A percentile compares a stretch with the other conserved stretches of the same genome.
Evolutionary conservation across 352 stramenopile genomes (phyloP).

Genomic region (Globisporangium viniferum): DNA sequence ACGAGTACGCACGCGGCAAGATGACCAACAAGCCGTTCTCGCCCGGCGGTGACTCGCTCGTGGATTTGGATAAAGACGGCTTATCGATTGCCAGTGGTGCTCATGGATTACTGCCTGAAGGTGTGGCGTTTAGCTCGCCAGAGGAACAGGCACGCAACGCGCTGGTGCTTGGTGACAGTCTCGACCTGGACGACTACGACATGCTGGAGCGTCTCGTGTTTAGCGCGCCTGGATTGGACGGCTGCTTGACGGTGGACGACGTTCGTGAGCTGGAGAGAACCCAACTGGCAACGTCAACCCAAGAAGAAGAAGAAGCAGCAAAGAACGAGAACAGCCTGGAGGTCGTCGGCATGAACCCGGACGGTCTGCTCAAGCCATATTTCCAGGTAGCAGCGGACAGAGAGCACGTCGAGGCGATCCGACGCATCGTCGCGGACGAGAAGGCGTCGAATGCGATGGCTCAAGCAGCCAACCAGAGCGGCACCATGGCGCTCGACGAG

Average conservation of each 20-base stretch:
- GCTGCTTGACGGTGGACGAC: constrained; percentile 51
- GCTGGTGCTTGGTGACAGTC: constrained; percentile 26
- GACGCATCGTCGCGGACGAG: constrained; percentile 56
- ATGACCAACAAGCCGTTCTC: constrained; percentile 77
- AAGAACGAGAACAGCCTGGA: constrained; percentile 17
- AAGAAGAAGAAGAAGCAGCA: not conserved
- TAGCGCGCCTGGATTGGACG: constrained; percentile 47
- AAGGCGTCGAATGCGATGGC: constrained; percentile 59
- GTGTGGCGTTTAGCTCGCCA: constrained; percentile 18
- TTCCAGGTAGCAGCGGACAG: constrained; percentile 56
- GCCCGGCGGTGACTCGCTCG: constrained; percentile 61
- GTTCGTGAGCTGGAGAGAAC: constrained; percentile 16
- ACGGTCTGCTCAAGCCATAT: constrained; percentile 59
- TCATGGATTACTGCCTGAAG: not conserved
- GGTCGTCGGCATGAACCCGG: constrained; percentile 53
- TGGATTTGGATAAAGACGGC: constrained; percentile 16
- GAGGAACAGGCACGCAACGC: constrained; percentile 38
- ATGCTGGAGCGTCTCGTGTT: constrained; percentile 46
- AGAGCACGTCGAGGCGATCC: constrained; percentile 48
- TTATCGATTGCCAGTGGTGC: not conserved
- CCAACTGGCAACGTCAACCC: no score
- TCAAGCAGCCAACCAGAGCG: constrained; percentile 36
- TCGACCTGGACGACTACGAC: constrained; percentile 25
- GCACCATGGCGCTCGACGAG: constrained; percentile 62
- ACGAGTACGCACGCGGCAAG: constrained; percentile 77